Base-by-base conservation (phyloP, 148 eudicot genomes). In the Heliamphora exappendiculata region DNA sequence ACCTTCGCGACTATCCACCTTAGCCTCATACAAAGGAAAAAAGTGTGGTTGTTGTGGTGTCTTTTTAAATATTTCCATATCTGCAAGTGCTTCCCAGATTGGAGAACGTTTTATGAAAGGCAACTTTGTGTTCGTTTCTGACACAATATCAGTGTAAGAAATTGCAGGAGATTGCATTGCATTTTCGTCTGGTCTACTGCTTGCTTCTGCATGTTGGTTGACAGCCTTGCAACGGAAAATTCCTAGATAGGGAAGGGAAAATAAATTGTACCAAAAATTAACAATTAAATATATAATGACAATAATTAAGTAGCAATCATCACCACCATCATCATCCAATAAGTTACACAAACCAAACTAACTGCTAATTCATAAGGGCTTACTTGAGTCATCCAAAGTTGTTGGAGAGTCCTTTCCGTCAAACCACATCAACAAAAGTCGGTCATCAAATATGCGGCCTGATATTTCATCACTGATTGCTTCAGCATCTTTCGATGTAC, bases 31-130 rank as follows among this genome's bases (percentile, higher is more conserved):
- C 60, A 71, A 71, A 49, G 74, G 74, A 16, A 16, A 10, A 41
- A 71, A 71, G 74, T 71, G 74, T 31, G 74, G 74, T 19, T 20
- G 24, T 39, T 69, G 73, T 69, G 73, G 73, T 34, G 45, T 44
- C 33, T 22, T 69, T 45, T 45, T 14, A 28, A 71, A 71, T 71
- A 71, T 51, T 29, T 71, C 74, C 74, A 71, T 49, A 49, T 16
- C 1, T 71, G 50, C 74, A 71, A 71, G 41, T 39, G 59, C 29
- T 33, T 34, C 60, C 74, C 74, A 71, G 26, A 51, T 0, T 3
- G 74, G 60, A 1, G 60, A 71, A 60, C 60, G 20, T 42, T 71
- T 71, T 51, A 20, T 14, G 20, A 71, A 71, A 71, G 74, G 44
- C 42, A 2, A 14, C n/a, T 20, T 33, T 20, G 3, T 19, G 33